phyloP scores from a whole-genome alignment of 2,329 filamentous ascomycete genomes.

The Xylariaceae sp. region DNA sequence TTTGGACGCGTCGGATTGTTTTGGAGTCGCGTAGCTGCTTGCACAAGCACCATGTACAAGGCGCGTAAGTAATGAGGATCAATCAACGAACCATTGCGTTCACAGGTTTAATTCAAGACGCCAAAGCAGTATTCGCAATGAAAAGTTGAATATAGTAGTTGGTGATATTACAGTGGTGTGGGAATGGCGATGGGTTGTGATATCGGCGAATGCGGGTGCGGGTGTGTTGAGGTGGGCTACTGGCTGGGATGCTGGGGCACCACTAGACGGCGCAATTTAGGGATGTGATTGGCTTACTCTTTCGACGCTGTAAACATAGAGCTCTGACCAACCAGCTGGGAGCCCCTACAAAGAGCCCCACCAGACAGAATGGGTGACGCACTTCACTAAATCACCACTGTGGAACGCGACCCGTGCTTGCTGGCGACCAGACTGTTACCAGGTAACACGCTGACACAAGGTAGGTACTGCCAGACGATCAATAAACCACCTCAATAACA shows the following conservation, averaged over 20 bases:
- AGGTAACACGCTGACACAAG: too few species aligned
- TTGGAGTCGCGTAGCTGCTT: slow-evolving; percentile 13
- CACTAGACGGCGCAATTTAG: slow-evolving; percentile 13
- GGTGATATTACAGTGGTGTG: neutral
- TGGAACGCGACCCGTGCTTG: too few species aligned
- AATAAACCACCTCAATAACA: too few species aligned
- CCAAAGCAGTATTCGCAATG: slow-evolving; percentile 3
- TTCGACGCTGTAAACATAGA: slow-evolving; percentile 26
- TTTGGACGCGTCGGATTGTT: slow-evolving; percentile 22
- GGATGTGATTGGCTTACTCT: slow-evolving; percentile 19
- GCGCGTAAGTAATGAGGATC: neutral
- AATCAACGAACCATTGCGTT: slow-evolving; percentile 23
- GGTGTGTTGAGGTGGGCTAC: slow-evolving; percentile 9
- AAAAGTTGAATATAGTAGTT: slow-evolving; percentile 3
- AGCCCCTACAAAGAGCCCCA: neutral
- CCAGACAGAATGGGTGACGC: neutral
- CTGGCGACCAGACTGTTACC: too few species aligned
- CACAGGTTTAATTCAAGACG: slow-evolving; percentile 3
- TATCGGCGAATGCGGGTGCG: slow-evolving; percentile 5
- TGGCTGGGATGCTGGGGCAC: slow-evolving; percentile 11
- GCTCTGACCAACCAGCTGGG: slow-evolving; percentile 23
- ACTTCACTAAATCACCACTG: neutral
- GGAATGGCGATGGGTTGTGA: slow-evolving; percentile 1
- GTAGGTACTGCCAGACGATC: too few species aligned
- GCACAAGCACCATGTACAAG: slow-evolving; percentile 1